A percentile compares a stretch with the other conserved stretches of the same genome.
Evolutionary conservation across 345 rosid genomes (phyloP).

Genomic region (Luvunga scandens): DNA sequence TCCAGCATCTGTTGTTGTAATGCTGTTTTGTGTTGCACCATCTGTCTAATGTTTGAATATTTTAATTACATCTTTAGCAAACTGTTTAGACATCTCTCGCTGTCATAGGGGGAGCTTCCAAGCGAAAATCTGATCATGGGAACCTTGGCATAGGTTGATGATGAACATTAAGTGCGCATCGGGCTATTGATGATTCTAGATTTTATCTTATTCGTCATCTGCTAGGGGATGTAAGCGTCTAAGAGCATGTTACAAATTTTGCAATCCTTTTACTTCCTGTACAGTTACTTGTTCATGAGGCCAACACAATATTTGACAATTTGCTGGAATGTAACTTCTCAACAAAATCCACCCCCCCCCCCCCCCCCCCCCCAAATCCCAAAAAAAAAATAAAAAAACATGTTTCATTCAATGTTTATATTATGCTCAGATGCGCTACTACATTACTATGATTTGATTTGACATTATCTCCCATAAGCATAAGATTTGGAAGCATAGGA

Average conservation of each 20-base stretch:
- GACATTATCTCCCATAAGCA: too few relatives aligned
- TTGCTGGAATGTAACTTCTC: background rate
- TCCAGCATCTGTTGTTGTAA: background rate
- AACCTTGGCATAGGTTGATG: slow-evolving; percentile 75
- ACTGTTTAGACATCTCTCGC: slow-evolving; percentile 64
- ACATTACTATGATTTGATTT: too few relatives aligned
- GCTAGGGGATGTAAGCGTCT: background rate
- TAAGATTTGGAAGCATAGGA: too few relatives aligned
- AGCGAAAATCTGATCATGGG: slow-evolving; percentile 70
- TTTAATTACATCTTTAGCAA: slow-evolving; percentile 39
- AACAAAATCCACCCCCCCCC: background rate
- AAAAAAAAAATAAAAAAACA: too few relatives aligned
- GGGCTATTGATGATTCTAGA: background rate
- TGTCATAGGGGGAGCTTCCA: slow-evolving; percentile 66
- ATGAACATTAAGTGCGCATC: background rate
- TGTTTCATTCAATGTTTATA: too few relatives aligned
- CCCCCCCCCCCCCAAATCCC: too few relatives aligned
- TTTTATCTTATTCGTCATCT: background rate
- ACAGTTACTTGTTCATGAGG: background rate
- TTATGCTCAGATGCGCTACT: too few relatives aligned
- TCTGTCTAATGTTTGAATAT: background rate
- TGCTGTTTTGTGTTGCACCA: background rate
- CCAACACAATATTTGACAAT: background rate
- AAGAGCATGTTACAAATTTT: background rate
- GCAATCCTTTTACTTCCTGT: background rate